phyloP scores from a whole-genome alignment of 306 rosid genomes.

The Fragaria nilgerrensis region DNA sequence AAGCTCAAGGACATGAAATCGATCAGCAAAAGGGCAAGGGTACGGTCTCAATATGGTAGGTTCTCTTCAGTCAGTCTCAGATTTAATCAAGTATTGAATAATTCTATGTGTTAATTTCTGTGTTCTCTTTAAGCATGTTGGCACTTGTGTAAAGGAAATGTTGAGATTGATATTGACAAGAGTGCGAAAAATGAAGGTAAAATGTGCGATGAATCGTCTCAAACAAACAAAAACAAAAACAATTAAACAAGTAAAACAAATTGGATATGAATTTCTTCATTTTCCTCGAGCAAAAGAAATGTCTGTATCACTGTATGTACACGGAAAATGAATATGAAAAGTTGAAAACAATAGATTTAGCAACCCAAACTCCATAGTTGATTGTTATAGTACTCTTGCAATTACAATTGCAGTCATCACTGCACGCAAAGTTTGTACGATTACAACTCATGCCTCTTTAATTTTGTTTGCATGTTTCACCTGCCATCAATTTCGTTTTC shows the following conservation, averaged over 20 bases:
- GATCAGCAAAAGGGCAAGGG: not conserved
- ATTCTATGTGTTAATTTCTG: not conserved
- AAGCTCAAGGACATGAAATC: not conserved
- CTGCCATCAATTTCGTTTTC: not conserved
- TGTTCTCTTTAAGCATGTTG: not conserved
- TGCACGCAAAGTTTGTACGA: not conserved
- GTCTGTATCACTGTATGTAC: too few relatives aligned
- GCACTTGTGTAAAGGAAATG: not conserved
- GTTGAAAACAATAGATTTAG: too few relatives aligned
- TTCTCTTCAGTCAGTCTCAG: too few relatives aligned
- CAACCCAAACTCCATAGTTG: slow-evolving; percentile 5
- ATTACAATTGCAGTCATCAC: not conserved
- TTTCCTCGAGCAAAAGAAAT: not conserved
- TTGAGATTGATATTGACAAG: too few relatives aligned
- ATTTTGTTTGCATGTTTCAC: slow-evolving; percentile 4
- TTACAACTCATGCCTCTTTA: slow-evolving; percentile 2
- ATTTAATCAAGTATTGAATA: too few relatives aligned
- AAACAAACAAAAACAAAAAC: not conserved
- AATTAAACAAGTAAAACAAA: not conserved
- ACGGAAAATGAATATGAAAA: too few relatives aligned
- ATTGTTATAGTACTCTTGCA: not conserved
- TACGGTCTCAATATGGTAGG: too few relatives aligned
- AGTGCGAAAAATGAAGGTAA: too few relatives aligned
- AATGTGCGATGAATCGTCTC: not conserved
- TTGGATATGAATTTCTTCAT: not conserved